Percentiles rank a stretch among this genome's conserved stretches.
These are phyloP conservation scores for Boletus fagicola DNA, from an alignment of 768 basidiomycete species.

Conservation along the genomic window DNA sequence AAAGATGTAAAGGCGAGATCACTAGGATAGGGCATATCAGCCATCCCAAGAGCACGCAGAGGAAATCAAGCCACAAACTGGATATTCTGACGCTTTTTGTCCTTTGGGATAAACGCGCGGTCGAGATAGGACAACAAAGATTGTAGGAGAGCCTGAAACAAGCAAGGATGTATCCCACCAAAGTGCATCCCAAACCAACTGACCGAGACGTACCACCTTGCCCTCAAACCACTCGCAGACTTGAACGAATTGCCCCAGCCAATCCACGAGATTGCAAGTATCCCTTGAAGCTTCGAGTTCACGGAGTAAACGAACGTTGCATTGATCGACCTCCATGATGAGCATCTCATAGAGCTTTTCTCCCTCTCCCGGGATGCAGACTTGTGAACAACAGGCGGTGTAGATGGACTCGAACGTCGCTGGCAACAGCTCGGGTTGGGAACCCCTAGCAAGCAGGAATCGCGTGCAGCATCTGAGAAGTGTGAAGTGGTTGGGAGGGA, in stretches of 20 bases:
- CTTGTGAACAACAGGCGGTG: slow-evolving; percentile 52
- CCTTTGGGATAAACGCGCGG: slow-evolving; percentile 53
- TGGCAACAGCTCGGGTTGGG: slow-evolving; percentile 34
- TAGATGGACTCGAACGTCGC: slow-evolving; percentile 59
- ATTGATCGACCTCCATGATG: slow-evolving; percentile 58
- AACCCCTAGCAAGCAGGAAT: slow-evolving; percentile 39
- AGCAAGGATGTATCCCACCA: slow-evolving; percentile 1
- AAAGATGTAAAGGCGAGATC: slow-evolving; percentile 60
- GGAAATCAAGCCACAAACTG: slow-evolving; percentile 37
- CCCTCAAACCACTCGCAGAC: slow-evolving; percentile 62
- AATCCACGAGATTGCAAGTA: slow-evolving; percentile 39
- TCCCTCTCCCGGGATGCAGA: slow-evolving; percentile 52
- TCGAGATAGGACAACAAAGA: slow-evolving; percentile 73
- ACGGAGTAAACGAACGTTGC: slow-evolving; percentile 40
- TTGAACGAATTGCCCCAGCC: slow-evolving; percentile 57
- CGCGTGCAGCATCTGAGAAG: slow-evolving; percentile 40
- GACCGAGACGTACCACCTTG: slow-evolving; percentile 51
- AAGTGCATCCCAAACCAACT: not conserved
- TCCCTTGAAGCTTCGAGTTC: slow-evolving; percentile 33
- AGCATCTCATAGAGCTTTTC: slow-evolving; percentile 58
- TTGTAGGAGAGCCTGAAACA: slow-evolving; percentile 50
- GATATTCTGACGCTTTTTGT: slow-evolving; percentile 39
- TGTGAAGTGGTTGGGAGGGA: slow-evolving; percentile 22
- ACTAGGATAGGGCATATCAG: slow-evolving; percentile 28
- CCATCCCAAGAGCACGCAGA: not conserved